Base-by-base conservation (phyloP, 2,329 filamentous ascomycete genomes). In the Botryotinia calthae region DNA sequence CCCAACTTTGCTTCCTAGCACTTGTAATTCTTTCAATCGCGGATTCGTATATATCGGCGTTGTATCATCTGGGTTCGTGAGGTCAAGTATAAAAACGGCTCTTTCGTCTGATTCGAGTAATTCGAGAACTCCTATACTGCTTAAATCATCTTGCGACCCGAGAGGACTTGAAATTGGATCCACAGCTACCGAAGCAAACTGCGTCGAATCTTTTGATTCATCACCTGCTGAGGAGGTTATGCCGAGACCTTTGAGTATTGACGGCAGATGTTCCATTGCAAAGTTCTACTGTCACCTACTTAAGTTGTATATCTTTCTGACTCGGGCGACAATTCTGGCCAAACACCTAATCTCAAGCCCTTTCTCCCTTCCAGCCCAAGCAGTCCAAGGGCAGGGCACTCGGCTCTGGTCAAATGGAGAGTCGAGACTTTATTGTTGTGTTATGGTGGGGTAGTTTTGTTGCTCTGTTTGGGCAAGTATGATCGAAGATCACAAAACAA, bases 61-160 rank as follows among this genome's bases (percentile, higher is more conserved):
- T 1, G 56, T 71, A 31, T 71, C 72, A 51, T 67, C 56, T 7
- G 72, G 2, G 37, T 72, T 71, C 37, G 67, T 67, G 37, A 78
- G 67, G 51, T 78, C 77, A 58, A 77, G 72, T 25, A 78, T 71
- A 44, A 78, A 76, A 12, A 75, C 70, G 0, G 77, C 75, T 48
- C 75, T 73, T 31, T 78, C 76, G 64, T 78, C 76, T 22, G 73
- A 71, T 18, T 76, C 76, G 61, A 78, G 73, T 8, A 76, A 71
- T 51, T 78, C 77, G 28, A 76, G 56, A 44, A 77, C 48, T 51
- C 74, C 76, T 34, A 78, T 56, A 18, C 51, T 69, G 46, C 31
- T 42, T 20, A 74, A 73, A 28, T 64, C 73, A 40, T 73, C 64
- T 40, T 65, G 62, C 62, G 64, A n/a, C 42, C 40, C 34, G 31